A percentile compares a stretch with the other conserved stretches of the same genome.
Conservation (phyloP, 371 early-diverging fungal genomes). For the Actinomucor elegans region DNA sequence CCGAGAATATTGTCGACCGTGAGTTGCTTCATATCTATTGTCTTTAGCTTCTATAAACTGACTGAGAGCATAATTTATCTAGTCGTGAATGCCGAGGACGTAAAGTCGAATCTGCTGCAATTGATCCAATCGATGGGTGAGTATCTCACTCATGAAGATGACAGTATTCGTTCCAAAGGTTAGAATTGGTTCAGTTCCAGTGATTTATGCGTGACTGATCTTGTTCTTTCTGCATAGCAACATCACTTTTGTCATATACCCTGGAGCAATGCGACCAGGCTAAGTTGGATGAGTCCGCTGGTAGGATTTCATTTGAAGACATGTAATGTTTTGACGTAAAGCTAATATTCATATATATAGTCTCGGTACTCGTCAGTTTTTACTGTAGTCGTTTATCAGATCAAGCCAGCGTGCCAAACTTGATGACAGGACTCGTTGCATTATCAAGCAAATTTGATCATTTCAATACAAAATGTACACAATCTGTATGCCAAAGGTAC, state of each 20-base stretch:
- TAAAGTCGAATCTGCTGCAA: neutral
- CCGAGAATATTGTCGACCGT: neutral
- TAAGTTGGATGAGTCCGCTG: neutral
- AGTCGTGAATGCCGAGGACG: slow-evolving; percentile 5
- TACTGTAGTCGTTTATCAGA: slow-evolving; percentile 73
- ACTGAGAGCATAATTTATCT: neutral
- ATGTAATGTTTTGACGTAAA: neutral
- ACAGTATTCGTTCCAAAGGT: slow-evolving; percentile 10
- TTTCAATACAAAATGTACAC: slow-evolving; percentile 53
- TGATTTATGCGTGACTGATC: neutral
- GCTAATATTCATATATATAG: slow-evolving; percentile 21
- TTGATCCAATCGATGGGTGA: slow-evolving; percentile 6
- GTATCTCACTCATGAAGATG: slow-evolving; percentile 8
- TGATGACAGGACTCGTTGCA: slow-evolving; percentile 64
- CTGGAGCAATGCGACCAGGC: neutral
- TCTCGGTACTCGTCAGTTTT: slow-evolving; percentile 67
- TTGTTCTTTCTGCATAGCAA: neutral
- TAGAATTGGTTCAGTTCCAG: neutral
- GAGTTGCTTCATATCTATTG: too few species aligned
- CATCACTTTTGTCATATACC: slow-evolving; percentile 2
- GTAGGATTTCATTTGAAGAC: neutral
- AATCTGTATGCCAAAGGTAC: slow-evolving; percentile 30
- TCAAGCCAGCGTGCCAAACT: slow-evolving; percentile 66
- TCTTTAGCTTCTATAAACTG: neutral
- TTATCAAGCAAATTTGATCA: slow-evolving; percentile 52